A percentile compares a stretch with the other conserved stretches of the same genome.
Evolutionary conservation across 345 rosid species (phyloP).

Genomic region (Cardamine resedifolia): DNA sequence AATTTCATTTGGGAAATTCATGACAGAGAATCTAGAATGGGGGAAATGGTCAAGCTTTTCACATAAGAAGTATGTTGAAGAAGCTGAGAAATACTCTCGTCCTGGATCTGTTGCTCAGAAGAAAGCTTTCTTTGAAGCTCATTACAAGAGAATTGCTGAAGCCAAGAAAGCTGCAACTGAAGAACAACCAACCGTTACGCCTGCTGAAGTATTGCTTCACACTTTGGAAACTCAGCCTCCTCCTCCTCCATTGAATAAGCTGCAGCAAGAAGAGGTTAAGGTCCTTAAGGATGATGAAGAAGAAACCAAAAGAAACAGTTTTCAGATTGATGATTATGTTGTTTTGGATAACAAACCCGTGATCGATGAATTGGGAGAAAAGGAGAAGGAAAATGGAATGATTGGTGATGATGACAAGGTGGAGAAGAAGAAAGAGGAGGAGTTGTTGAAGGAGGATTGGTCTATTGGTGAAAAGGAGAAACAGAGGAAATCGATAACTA

Average conservation of each 20-base stretch:
- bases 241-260: background rate
- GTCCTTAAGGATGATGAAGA: background rate
- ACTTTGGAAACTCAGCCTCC: conserved; percentile 38
- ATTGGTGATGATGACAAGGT: conserved; percentile 7
- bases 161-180: conserved; percentile 60
- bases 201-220: conserved; percentile 36
- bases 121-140: conserved; percentile 85
- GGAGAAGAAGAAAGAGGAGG: conserved; percentile 10
- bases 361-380: background rate
- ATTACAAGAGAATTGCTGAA: conserved; percentile 65
- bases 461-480: conserved; percentile 26
- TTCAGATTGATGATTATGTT: conserved; percentile 1
- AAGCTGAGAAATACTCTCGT: conserved; percentile 71
- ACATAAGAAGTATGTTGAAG: conserved; percentile 74
- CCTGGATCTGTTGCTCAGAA: conserved; percentile 88
- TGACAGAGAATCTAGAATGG: conserved; percentile 86
- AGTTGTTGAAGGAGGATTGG: conserved; percentile 18
- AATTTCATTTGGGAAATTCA: conserved; percentile 80
- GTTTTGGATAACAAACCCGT: background rate
- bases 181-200: conserved; percentile 18
- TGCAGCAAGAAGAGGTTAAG: background rate
- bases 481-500: conserved; percentile 21
- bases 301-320: background rate
- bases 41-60: conserved; percentile 87
- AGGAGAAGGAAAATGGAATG: background rate